phyloP scores from a whole-genome alignment of 257 asterid genomes.

The Paraleonurus japonicus region DNA sequence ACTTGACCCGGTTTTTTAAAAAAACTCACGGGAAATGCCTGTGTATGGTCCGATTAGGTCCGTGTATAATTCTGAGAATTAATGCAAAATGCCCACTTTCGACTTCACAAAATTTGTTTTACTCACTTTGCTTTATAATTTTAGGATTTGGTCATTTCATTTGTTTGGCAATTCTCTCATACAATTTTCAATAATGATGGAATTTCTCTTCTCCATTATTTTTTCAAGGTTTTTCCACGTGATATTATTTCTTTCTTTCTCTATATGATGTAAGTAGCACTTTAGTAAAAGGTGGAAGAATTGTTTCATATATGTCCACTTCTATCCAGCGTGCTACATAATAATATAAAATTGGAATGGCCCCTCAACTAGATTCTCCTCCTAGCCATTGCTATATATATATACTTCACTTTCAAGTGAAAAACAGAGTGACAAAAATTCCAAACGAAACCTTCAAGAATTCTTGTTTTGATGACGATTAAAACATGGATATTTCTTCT shows the following conservation, averaged over 20 bases:
- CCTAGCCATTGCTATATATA: constrained; percentile 13
- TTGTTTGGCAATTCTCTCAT: no score
- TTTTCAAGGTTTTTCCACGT: neutral
- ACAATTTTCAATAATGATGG: no score
- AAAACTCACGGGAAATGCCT: no score
- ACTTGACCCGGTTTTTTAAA: no score
- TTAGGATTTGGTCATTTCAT: no score
- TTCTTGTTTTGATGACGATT: neutral
- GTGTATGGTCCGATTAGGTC: no score
- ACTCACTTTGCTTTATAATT: no score
- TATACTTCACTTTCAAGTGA: neutral
- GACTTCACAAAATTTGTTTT: no score
- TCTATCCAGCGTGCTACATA: neutral
- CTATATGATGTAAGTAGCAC: neutral
- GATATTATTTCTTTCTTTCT: no score
- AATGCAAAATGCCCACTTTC: no score
- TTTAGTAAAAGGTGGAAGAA: neutral
- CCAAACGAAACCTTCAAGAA: constrained; percentile 18
- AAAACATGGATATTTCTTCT: constrained; percentile 10
- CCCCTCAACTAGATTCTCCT: constrained; percentile 11
- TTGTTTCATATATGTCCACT: neutral
- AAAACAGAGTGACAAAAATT: neutral
- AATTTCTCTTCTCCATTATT: no score
- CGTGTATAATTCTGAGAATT: no score
- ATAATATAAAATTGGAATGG: neutral